These are phyloP conservation scores for Didymella sp. DNA, from an alignment of 2,329 filamentous ascomycete species.

Conservation along the genomic window DNA sequence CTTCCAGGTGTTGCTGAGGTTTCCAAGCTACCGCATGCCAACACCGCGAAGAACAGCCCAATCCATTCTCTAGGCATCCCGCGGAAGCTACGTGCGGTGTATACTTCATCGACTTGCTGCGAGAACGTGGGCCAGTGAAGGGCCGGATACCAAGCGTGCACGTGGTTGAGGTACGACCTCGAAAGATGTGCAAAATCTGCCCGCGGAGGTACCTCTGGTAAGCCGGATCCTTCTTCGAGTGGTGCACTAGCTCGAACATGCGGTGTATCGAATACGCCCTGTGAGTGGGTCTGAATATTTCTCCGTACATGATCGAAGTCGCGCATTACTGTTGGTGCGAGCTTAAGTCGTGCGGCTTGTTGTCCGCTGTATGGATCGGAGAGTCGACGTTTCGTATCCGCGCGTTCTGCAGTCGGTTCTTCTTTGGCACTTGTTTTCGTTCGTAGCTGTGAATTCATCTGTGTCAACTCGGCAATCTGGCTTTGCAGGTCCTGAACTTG, in stretches of 20 bases:
- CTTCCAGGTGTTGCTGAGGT: constrained; percentile 63
- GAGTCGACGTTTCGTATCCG: constrained; percentile 56
- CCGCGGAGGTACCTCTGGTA: constrained; percentile 73
- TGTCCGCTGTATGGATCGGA: constrained; percentile 21
- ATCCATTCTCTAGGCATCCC: constrained; percentile 73
- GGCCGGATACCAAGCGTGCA: constrained; percentile 83
- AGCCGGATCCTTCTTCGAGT: constrained; percentile 53
- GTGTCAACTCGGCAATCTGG: constrained; percentile 79
- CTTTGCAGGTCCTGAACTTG: constrained; percentile 97
- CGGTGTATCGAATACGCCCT: constrained; percentile 81
- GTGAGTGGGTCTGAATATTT: constrained; percentile 75
- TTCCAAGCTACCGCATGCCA: constrained; percentile 84
- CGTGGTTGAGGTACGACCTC: constrained; percentile 74
- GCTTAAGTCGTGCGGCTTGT: constrained; percentile 51
- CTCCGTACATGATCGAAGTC: constrained; percentile 75
- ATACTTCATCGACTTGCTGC: constrained; percentile 76
- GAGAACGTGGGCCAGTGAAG: constrained; percentile 88
- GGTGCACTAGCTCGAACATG: constrained; percentile 62
- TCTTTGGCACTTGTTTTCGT: constrained; percentile 65
- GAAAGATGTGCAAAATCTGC: constrained; percentile 74
- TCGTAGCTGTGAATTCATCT: constrained; percentile 78
- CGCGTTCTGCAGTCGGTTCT: constrained; percentile 52
- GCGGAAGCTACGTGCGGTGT: constrained; percentile 67
- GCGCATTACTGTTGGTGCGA: constrained; percentile 66
- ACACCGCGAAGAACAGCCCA: constrained; percentile 79